Conservation (phyloP, 805 yeast genomes). For the Starmerella sp. region DNA sequence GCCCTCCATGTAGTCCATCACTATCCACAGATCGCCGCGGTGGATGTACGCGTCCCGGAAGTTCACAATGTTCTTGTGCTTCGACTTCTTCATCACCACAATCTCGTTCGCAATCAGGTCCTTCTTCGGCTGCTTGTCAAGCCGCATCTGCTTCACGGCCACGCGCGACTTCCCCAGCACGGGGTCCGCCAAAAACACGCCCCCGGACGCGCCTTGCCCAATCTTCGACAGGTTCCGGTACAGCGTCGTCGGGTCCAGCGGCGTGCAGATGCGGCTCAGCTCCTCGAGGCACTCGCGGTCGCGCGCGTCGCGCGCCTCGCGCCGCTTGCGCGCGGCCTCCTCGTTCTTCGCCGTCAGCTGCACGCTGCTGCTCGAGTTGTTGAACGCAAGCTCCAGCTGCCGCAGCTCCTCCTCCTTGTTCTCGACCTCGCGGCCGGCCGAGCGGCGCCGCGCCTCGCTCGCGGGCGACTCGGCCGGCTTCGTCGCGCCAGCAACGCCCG, state of each 20-base stretch:
- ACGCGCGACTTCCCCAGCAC: conserved; percentile 39
- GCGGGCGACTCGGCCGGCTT: neutral
- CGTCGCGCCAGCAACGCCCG: neutral
- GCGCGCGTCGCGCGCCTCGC: conserved; percentile 65
- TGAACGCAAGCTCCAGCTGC: conserved; percentile 16
- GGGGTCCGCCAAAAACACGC: conserved; percentile 72
- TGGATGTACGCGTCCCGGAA: conserved; percentile 79
- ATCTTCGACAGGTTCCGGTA: conserved; percentile 44
- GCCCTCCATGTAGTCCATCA: conserved; percentile 99
- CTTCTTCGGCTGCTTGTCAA: conserved; percentile 90
- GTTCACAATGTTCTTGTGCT: conserved; percentile 86
- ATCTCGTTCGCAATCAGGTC: conserved; percentile 92
- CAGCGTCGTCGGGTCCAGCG: conserved; percentile 66
- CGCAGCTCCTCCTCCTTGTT: conserved; percentile 23
- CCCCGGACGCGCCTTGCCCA: conserved; percentile 98
- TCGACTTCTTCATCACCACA: conserved; percentile 85
- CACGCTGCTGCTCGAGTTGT: neutral
- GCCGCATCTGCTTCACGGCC: conserved; percentile 93
- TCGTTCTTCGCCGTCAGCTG: conserved; percentile 1
- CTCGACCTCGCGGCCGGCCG: conserved; percentile 16
- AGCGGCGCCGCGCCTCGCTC: neutral
- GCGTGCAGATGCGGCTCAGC: conserved; percentile 64
- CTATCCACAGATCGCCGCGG: conserved; percentile 64
- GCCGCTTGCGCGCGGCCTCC: conserved; percentile 32
- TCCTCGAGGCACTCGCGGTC: conserved; percentile 63